Conservation (phyloP, 352 stramenopile genomes). For the Pythium graminicola region DNA sequence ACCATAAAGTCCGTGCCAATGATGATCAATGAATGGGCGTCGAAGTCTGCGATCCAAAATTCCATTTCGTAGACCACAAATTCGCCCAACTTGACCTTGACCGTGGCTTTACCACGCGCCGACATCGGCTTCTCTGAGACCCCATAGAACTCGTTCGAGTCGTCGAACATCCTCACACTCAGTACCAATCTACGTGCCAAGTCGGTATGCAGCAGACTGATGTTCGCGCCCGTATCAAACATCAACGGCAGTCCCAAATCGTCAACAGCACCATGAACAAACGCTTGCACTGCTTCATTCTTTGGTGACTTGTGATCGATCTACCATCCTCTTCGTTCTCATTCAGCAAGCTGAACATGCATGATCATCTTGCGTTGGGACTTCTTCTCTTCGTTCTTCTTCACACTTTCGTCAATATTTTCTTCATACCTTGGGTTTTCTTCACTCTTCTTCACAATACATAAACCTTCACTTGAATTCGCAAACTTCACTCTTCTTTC, state of each 20-base stretch:
- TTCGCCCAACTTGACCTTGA: constrained; percentile 12
- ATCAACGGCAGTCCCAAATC: constrained; percentile 11
- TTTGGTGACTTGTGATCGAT: constrained; percentile 4
- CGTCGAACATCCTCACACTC: constrained; percentile 12
- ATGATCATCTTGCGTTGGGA: neutral
- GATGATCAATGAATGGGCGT: constrained; percentile 19
- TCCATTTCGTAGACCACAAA: constrained; percentile 17
- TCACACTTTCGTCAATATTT: constrained; percentile 3
- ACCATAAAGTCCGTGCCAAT: constrained; percentile 21
- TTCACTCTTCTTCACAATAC: neutral
- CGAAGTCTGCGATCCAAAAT: constrained; percentile 19
- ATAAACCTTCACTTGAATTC: neutral
- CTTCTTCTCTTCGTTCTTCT: constrained; percentile 9
- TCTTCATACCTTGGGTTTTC: neutral
- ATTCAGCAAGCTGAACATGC: neutral
- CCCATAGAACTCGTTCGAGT: constrained; percentile 12
- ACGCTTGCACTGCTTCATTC: constrained; percentile 6
- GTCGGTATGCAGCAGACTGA: constrained; percentile 12
- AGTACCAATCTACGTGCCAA: constrained; percentile 15
- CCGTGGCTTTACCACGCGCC: constrained; percentile 1
- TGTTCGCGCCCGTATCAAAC: constrained; percentile 19
- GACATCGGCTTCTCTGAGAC: constrained; percentile 8
- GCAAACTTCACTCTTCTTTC: constrained; percentile 2
- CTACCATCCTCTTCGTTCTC: constrained; percentile 8
- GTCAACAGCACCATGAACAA: constrained; percentile 10